These are phyloP conservation scores for Nicotiana noctiflora DNA, from an alignment of 257 asterid species.

Conservation along the genomic window DNA sequence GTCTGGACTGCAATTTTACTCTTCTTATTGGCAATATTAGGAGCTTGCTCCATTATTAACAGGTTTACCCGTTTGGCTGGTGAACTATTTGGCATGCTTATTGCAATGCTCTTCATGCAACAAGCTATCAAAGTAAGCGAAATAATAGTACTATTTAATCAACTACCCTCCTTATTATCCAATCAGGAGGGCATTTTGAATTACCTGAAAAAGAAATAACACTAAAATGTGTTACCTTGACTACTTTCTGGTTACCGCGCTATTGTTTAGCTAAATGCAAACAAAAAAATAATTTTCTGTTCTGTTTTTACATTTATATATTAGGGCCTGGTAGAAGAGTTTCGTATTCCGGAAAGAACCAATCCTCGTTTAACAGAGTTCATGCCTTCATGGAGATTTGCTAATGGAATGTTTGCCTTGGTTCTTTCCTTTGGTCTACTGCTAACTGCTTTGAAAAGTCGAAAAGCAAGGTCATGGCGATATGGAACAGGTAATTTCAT, in stretches of 20 bases:
- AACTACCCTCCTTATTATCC: too few species aligned
- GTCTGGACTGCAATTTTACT: slow-evolving; percentile 89
- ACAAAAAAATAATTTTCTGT: background rate
- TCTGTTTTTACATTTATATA: background rate
- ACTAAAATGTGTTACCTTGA: background rate
- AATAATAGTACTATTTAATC: background rate
- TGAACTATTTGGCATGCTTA: slow-evolving; percentile 86
- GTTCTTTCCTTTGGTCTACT: slow-evolving; percentile 74
- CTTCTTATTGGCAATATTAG: slow-evolving; percentile 65
- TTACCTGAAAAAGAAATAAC: background rate
- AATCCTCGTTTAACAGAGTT: slow-evolving; percentile 33
- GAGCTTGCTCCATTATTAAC: slow-evolving; percentile 94
- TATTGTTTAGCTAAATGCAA: background rate
- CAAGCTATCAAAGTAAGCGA: slow-evolving; percentile 66
- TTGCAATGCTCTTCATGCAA: slow-evolving; percentile 97
- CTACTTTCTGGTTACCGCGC: background rate
- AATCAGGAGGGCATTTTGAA: too few species aligned
- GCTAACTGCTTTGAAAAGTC: slow-evolving; percentile 66
- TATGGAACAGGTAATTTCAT: slow-evolving; percentile 58
- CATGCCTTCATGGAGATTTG: slow-evolving; percentile 80
- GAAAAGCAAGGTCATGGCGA: slow-evolving; percentile 89
- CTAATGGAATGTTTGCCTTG: slow-evolving; percentile 84
- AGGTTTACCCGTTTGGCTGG: slow-evolving; percentile 95
- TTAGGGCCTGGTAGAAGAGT: slow-evolving; percentile 87
- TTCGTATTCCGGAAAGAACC: slow-evolving; percentile 63